Evolutionary conservation across 202 grass and related monocot genomes (phyloP).

Genomic region (Eragrostis tef): DNA sequence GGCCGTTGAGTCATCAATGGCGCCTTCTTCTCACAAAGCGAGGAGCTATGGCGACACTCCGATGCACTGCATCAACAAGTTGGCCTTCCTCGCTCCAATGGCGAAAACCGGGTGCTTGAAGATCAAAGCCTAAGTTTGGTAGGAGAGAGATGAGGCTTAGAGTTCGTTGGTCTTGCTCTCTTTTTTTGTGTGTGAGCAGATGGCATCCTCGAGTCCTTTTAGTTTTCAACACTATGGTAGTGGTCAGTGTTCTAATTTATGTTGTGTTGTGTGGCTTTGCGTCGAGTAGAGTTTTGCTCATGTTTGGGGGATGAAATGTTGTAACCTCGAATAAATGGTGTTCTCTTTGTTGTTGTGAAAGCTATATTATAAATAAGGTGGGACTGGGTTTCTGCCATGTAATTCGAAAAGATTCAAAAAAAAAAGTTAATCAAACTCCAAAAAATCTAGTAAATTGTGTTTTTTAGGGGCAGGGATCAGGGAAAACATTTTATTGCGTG

Average conservation of each 20-base stretch:
- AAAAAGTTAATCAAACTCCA: not conserved
- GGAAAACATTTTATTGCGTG: too few relatives aligned
- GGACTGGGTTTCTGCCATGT: not conserved
- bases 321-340: slow-evolving; percentile 36
- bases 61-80: not conserved
- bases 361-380: not conserved
- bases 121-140: slow-evolving; percentile 41
- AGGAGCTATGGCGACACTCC: not conserved
- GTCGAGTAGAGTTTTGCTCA: slow-evolving; percentile 16
- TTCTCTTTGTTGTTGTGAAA: slow-evolving; percentile 24
- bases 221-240: not conserved
- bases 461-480: too few relatives aligned
- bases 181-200: slow-evolving; percentile 46
- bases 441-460: too few relatives aligned
- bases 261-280: not conserved
- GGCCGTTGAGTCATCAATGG: slow-evolving; percentile 26
- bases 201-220: slow-evolving; percentile 13
- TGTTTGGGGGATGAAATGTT: slow-evolving; percentile 13
- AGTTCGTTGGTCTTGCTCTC: slow-evolving; percentile 40
- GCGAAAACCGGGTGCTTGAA: slow-evolving; percentile 6
- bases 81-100: not conserved
- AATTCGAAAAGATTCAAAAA: not conserved
- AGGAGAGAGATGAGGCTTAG: slow-evolving; percentile 1
- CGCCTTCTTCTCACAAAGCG: not conserved
- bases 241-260: not conserved